Evolutionary conservation across 768 basidiomycete species (phyloP), one percentile per base, ranked within the genome.

Genomic region (Trametes meyenii): DNA sequence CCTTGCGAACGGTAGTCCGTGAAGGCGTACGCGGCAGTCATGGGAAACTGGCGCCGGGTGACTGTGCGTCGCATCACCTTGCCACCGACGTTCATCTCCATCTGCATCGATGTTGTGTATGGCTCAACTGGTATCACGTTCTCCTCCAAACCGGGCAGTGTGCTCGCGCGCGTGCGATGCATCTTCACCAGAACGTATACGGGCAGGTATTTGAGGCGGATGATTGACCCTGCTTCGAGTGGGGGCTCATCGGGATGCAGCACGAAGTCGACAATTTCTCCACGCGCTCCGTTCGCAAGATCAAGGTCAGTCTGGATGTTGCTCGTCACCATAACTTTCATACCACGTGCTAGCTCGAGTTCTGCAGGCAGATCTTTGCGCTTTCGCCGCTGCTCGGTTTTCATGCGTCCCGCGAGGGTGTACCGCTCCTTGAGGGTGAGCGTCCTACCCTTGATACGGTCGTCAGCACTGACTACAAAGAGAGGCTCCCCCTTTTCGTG

Each of bases 1-100:
- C 79, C 80, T 63, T 82, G 79, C 3, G 75, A 65, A 29, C 71
- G 50, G 57, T 79, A 80, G 62, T 79, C 77, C 0, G 77, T 79
- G 66, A 81, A 80, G 1, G 75, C 73, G 53, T 78, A 80, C 24
- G 77, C 77, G 0, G 69, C 58, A 5, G 76, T 77, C 2, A 78
- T 61, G 2, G 76, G 70, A 36, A 67, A 72, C 56, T 79, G 74
- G 0, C 42, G 21, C 1, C 71, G 39, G 6, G 26, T 63, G 1
- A 72, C 66, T 0, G 49, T 70, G 43, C 58, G 17, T 29, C 29
- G 50, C 17, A 21, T 45, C 19, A 67, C 24, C 36, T 36, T 55
- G 38, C 38, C 38, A 14, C 5, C 21, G 42, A 11, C 5, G 14
- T 16, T 17, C 19, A 72, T 52, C 29, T 50, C 51, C 7, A 73